A percentile compares a stretch with the other conserved stretches of the same genome.
phyloP scores from a whole-genome alignment of 345 rosid species.

The Mallotus nudiflorus region DNA sequence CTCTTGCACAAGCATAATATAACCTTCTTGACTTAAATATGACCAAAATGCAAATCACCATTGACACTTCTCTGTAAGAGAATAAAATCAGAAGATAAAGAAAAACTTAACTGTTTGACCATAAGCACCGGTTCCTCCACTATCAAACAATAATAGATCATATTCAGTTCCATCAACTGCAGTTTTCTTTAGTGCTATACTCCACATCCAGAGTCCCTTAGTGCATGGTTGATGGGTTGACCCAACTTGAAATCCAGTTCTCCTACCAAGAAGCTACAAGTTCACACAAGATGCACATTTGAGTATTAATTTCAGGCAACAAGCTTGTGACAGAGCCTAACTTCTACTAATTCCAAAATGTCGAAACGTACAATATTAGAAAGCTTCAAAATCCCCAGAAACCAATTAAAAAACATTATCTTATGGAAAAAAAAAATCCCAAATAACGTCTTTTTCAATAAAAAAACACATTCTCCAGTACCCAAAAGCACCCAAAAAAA shows the following conservation, averaged over 20 bases:
- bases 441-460: no score
- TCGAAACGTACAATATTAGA: background rate
- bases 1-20: background rate
- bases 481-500: background rate
- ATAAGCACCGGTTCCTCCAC: slow-evolving; percentile 89
- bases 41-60: background rate
- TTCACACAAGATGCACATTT: slow-evolving; percentile 17
- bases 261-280: slow-evolving; percentile 81
- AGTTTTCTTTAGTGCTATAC: slow-evolving; percentile 79
- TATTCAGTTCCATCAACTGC: slow-evolving; percentile 92
- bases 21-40: background rate
- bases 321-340: background rate
- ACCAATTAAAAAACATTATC: background rate
- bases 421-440: background rate
- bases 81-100: background rate
- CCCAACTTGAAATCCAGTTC: slow-evolving; percentile 95
- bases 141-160: slow-evolving; percentile 79
- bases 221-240: slow-evolving; percentile 96
- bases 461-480: background rate
- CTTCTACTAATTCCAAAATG: background rate
- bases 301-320: background rate
- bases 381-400: background rate
- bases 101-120: slow-evolving; percentile 80
- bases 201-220: slow-evolving; percentile 98
- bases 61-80: background rate